These are phyloP conservation scores for Hansenula sp. DNA, from an alignment of 1,139 yeast genomes.

Conservation along the genomic window DNA sequence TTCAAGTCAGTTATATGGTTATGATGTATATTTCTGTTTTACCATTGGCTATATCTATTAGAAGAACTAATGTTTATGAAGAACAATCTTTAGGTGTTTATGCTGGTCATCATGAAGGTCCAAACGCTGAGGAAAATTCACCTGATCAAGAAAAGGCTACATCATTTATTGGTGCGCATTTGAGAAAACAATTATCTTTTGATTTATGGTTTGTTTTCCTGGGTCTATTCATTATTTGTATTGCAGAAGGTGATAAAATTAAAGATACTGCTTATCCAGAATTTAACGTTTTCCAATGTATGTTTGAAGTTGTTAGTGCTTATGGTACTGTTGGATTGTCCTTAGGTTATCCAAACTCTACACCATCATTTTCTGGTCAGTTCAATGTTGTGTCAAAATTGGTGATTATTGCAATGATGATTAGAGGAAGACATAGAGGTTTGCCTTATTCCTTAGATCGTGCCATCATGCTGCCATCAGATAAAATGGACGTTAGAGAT, in stretches of 20 bases:
- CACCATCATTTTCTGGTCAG: slow-evolving; percentile 68
- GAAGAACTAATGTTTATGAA: slow-evolving; percentile 96
- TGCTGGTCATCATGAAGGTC: slow-evolving; percentile 34
- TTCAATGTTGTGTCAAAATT: slow-evolving; percentile 74
- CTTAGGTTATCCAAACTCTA: slow-evolving; percentile 67
- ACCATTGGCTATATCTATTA: slow-evolving; percentile 92
- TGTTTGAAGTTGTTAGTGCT: slow-evolving; percentile 91
- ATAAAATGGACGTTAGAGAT: slow-evolving; percentile 65
- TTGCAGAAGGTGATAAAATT: slow-evolving; percentile 72
- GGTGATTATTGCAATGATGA: slow-evolving; percentile 82
- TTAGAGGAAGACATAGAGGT: slow-evolving; percentile 96
- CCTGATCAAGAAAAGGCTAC: slow-evolving; percentile 24
- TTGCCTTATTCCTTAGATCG: slow-evolving; percentile 90
- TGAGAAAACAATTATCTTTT: slow-evolving; percentile 86
- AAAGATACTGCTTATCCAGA: slow-evolving; percentile 36
- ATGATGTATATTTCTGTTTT: slow-evolving; percentile 98
- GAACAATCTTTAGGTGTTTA: slow-evolving; percentile 93
- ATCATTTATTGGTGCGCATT: slow-evolving; percentile 80
- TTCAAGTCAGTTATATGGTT: slow-evolving; percentile 87
- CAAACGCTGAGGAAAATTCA: slow-evolving; percentile 11
- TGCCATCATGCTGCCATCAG: slow-evolving; percentile 85
- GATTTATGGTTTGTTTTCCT: slow-evolving; percentile 92
- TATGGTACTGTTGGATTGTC: slow-evolving; percentile 95
- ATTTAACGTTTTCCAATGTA: slow-evolving; percentile 64
- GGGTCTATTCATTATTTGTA: slow-evolving; percentile 81